These are phyloP conservation scores for Lanmaoa pseudosensibilis DNA, from an alignment of 768 basidiomycete genomes.

Conservation along the genomic window DNA sequence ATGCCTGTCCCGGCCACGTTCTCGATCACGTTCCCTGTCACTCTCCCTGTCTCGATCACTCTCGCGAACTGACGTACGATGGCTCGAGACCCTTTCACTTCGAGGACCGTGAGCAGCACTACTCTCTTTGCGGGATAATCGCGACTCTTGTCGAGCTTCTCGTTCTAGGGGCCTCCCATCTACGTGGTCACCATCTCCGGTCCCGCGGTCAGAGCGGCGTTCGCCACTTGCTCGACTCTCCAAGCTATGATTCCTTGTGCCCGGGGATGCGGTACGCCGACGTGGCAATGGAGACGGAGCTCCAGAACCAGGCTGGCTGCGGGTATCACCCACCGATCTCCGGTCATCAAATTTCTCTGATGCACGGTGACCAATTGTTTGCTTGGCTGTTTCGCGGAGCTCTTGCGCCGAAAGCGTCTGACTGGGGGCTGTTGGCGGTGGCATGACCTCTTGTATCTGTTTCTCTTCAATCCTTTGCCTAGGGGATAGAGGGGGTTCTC, in stretches of 20 bases:
- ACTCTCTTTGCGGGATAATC: constrained; percentile 44
- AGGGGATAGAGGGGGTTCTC: constrained; percentile 41
- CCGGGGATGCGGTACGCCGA: constrained; percentile 64
- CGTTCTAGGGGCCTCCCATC: constrained; percentile 59
- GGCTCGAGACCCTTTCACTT: constrained; percentile 46
- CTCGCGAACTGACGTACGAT: constrained; percentile 39
- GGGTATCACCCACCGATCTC: constrained; percentile 36
- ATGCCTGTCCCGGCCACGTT: constrained; percentile 46
- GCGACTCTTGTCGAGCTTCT: constrained; percentile 46
- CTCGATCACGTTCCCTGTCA: constrained; percentile 49
- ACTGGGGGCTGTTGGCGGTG: constrained; percentile 75
- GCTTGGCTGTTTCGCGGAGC: constrained; percentile 76
- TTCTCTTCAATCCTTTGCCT: constrained; percentile 45
- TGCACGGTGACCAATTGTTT: constrained; percentile 47
- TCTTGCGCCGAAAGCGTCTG: constrained; percentile 79
- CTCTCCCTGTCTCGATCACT: constrained; percentile 43
- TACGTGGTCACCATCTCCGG: constrained; percentile 42
- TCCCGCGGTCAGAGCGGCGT: constrained; percentile 54
- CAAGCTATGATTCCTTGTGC: constrained; percentile 63
- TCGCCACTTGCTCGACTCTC: constrained; percentile 75
- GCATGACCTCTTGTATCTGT: constrained; percentile 53
- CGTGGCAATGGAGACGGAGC: constrained; percentile 55
- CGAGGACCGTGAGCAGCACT: constrained; percentile 53
- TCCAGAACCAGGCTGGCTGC: constrained; percentile 50
- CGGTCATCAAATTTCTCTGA: constrained; percentile 44